These are phyloP conservation scores for Triadica sebifera DNA, from an alignment of 345 rosid species.

Conservation along the genomic window DNA sequence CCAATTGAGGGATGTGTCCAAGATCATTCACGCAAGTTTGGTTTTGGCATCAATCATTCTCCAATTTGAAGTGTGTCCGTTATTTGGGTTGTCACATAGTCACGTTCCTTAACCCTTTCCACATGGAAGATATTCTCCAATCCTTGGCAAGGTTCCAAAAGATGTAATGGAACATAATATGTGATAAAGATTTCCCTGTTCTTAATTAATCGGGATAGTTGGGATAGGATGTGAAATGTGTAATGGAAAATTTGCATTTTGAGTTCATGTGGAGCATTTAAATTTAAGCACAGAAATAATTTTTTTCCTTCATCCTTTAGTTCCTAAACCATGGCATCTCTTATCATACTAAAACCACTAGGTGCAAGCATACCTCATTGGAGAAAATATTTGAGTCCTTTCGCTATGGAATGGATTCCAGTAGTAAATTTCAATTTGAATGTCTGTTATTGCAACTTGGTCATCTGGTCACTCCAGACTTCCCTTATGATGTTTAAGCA, in stretches of 20 bases:
- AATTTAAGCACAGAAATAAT: background rate
- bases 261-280: background rate
- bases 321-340: no score
- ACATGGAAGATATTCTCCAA: background rate
- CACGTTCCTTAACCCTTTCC: background rate
- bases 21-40: background rate
- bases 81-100: background rate
- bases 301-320: no score
- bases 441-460: background rate
- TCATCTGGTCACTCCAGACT: background rate
- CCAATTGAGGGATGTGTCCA: background rate
- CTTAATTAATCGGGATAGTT: background rate
- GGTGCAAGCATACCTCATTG: background rate
- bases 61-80: background rate
- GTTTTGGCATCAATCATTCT: background rate
- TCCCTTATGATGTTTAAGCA: background rate
- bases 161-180: background rate
- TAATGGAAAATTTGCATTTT: background rate
- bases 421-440: background rate
- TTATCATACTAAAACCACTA: background rate
- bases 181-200: background rate
- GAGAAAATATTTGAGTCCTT: background rate
- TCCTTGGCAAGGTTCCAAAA: background rate
- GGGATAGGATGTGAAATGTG: background rate
- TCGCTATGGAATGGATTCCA: background rate